Conservation (phyloP, 768 basidiomycete species). For the Pulveroboletus sp. region DNA sequence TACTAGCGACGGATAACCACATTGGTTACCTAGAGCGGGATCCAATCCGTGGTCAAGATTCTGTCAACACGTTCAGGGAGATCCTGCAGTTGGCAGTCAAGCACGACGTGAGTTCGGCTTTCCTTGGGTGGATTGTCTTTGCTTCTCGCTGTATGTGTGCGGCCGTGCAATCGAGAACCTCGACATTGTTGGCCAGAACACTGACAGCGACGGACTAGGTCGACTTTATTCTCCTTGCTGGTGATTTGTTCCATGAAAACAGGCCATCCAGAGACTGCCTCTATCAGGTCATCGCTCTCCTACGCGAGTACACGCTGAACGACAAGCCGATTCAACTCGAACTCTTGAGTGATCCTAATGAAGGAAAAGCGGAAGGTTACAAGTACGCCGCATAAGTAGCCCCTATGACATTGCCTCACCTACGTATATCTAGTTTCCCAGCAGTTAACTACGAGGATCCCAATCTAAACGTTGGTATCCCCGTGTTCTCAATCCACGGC, state of each 20-base stretch:
- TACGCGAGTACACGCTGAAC: slow-evolving; percentile 87
- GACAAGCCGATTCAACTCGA: slow-evolving; percentile 89
- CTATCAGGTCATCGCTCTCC: slow-evolving; percentile 81
- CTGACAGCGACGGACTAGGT: slow-evolving; percentile 48
- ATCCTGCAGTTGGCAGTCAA: slow-evolving; percentile 89
- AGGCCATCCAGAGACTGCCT: slow-evolving; percentile 86
- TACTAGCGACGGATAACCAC: slow-evolving; percentile 95
- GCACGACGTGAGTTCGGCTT: slow-evolving; percentile 58
- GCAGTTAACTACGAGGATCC: slow-evolving; percentile 96
- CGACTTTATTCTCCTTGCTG: slow-evolving; percentile 91
- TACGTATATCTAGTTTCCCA: slow-evolving; percentile 65
- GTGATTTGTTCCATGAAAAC: slow-evolving; percentile 98
- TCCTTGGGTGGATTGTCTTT: not conserved
- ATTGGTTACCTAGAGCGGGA: slow-evolving; percentile 94
- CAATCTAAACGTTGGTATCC: slow-evolving; percentile 93
- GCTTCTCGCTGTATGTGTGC: not conserved
- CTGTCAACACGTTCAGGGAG: slow-evolving; percentile 92
- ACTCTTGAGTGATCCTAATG: slow-evolving; percentile 86
- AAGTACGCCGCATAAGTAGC: slow-evolving; percentile 46
- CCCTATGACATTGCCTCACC: not conserved
- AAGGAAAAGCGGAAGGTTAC: slow-evolving; percentile 81
- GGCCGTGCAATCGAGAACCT: not conserved
- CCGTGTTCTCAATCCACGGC: slow-evolving; percentile 98
- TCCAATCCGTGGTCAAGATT: slow-evolving; percentile 90
- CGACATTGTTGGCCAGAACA: not conserved